Base-by-base conservation (phyloP, 208 protist genomes). In the Trypanosoma rangeli region DNA sequence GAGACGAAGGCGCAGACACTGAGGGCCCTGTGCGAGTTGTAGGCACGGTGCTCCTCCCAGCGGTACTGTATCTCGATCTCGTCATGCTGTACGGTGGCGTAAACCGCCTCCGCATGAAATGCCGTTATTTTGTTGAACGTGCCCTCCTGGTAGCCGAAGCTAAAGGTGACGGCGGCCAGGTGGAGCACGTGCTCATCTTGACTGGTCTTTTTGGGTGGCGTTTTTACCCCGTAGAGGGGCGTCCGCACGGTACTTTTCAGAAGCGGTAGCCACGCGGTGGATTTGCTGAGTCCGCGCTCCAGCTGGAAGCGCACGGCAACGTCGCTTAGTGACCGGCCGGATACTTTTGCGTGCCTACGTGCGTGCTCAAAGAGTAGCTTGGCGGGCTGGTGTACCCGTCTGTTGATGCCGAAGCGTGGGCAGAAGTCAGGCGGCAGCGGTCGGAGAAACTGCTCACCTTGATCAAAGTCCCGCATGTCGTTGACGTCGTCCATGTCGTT, bases 261-360 rank as follows among this genome's bases (percentile, higher is more conserved):
- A 1, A 94, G 28, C 20, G 89, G 86, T 33, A 92, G 52, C 89
- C 89, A 94, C 39, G 84, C 84, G 20, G 86, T 91, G 50, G 90
- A 76, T 70, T 87, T 88, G 20, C 75, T 67, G 12, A 89, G 65
- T 15, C 83, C 85, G 15, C 78, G 76, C 18, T 84, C 84, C 5
- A 92, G 59, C 49, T 78, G 80, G 52, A 94, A 72, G 29, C 86
- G 84, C 22, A 94, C 29, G 5, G 89, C 89, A 1, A 84, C 48
- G 24, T 76, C 83, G 44, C 79, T 89, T 64, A 87, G 68, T 29
- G 64, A 68, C 0, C 58, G 72, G 67, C 58, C 64, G 56, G 16
- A 58, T 16, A 0, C 22, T n/a, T 39, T 65, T 58, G 42, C 49
- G 46, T 39, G 66, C 12, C 46, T 79, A 39, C 37, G 31, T 37